Percentiles rank a stretch among this genome's conserved stretches.
Evolutionary conservation across 1,284 basidiomycete species (phyloP).

Genomic region (Trametes versicolor): DNA sequence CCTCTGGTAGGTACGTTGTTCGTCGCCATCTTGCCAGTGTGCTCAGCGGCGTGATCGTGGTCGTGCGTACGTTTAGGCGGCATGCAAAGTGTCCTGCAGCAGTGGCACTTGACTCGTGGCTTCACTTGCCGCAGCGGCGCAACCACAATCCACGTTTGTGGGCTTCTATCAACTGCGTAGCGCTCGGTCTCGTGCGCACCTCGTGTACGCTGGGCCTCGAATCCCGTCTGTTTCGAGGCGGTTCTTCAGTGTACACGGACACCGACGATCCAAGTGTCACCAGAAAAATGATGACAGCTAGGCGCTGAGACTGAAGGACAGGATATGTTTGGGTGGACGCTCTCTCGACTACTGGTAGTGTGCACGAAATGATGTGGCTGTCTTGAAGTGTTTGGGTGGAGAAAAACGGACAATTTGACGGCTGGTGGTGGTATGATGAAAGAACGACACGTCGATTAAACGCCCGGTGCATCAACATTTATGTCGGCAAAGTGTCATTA

Average conservation of each 20-base stretch:
- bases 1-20: conserved; percentile 8
- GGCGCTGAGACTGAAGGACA: too few species aligned
- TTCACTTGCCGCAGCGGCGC: not conserved
- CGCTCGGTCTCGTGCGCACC: not conserved
- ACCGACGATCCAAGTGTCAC: too few species aligned
- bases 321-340: too few species aligned
- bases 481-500: too few species aligned
- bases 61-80: conserved; percentile 17
- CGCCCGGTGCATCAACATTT: too few species aligned
- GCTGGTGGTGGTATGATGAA: too few species aligned
- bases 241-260: not conserved
- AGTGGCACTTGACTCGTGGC: conserved; percentile 6
- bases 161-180: not conserved
- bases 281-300: too few species aligned
- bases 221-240: not conserved
- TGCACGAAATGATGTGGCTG: not conserved
- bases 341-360: too few species aligned
- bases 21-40: conserved; percentile 1
- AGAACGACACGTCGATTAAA: too few species aligned
- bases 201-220: not conserved
- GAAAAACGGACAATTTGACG: too few species aligned
- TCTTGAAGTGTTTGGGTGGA: too few species aligned
- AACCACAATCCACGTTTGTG: not conserved
- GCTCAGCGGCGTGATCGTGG: conserved; percentile 10
- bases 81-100: conserved; percentile 3